phyloP scores from a whole-genome alignment of 805 yeast species.

The Ogataea neopini region DNA sequence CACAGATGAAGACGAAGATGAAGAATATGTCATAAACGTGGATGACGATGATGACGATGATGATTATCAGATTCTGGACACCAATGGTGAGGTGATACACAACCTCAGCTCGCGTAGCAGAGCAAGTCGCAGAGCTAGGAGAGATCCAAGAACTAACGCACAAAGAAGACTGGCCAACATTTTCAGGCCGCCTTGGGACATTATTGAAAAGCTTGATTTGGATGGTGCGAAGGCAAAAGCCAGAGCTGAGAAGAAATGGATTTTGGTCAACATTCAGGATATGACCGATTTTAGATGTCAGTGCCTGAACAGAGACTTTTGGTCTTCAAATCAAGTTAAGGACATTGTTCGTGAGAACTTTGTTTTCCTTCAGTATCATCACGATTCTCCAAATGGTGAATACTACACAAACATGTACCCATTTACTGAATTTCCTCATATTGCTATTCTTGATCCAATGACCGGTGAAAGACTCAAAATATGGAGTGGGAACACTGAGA shows the following conservation, averaged over 20 bases:
- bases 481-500: slow-evolving; percentile 73
- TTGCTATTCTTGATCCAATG: slow-evolving; percentile 89
- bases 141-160: slow-evolving; percentile 39
- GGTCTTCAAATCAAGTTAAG: slow-evolving; percentile 74
- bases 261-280: slow-evolving; percentile 86
- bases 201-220: slow-evolving; percentile 67
- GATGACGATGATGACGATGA: slow-evolving; percentile 42
- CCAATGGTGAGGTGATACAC: slow-evolving; percentile 41
- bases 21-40: slow-evolving; percentile 38
- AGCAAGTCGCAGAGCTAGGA: slow-evolving; percentile 22
- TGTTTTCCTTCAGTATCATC: slow-evolving; percentile 81
- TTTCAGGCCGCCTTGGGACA: slow-evolving; percentile 92
- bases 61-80: slow-evolving; percentile 40
- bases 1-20: slow-evolving; percentile 36
- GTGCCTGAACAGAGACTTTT: slow-evolving; percentile 86
- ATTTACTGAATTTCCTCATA: slow-evolving; percentile 74
- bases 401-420: slow-evolving; percentile 74
- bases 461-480: slow-evolving; percentile 86
- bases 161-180: slow-evolving; percentile 75
- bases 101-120: slow-evolving; percentile 35
- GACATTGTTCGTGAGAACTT: slow-evolving; percentile 65
- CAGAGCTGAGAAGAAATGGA: slow-evolving; percentile 68
- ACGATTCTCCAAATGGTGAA: slow-evolving; percentile 73
- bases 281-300: slow-evolving; percentile 84
- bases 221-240: slow-evolving; percentile 76